A percentile compares a stretch with the other conserved stretches of the same genome.
These are phyloP conservation scores for Suillus tomentosus DNA, from an alignment of 768 basidiomycete species.

Conservation along the genomic window DNA sequence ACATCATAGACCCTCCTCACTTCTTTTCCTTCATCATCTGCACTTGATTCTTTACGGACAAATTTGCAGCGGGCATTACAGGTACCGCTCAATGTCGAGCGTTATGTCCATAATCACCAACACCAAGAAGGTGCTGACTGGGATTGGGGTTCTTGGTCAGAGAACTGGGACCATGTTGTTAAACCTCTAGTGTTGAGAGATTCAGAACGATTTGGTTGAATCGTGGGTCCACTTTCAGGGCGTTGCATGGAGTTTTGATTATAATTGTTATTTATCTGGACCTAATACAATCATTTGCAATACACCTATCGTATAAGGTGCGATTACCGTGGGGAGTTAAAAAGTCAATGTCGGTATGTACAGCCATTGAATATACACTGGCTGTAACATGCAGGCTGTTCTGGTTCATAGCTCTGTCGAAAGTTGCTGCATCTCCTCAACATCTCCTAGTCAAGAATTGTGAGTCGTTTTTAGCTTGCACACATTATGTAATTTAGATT, in stretches of 20 bases:
- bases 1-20: constrained; percentile 52
- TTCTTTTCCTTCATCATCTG: constrained; percentile 58
- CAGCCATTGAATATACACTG: too few relatives aligned
- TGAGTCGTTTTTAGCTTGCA: too few relatives aligned
- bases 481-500: too few relatives aligned
- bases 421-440: too few relatives aligned
- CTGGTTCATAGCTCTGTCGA: too few relatives aligned
- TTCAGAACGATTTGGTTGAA: constrained; percentile 26
- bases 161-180: constrained; percentile 79
- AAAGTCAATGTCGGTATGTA: too few relatives aligned
- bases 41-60: constrained; percentile 52
- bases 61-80: constrained; percentile 44
- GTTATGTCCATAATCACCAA: constrained; percentile 21
- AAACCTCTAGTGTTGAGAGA: constrained; percentile 53
- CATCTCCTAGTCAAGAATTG: too few relatives aligned
- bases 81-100: constrained; percentile 25
- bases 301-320: not conserved
- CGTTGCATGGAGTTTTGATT: not conserved
- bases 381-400: too few relatives aligned
- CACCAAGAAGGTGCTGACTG: constrained; percentile 35
- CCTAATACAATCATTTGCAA: not conserved
- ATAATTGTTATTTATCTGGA: not conserved
- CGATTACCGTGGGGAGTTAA: too few relatives aligned
- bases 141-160: constrained; percentile 79
- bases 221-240: too few relatives aligned